These are phyloP conservation scores for Tuber microsphaerosporum DNA, from an alignment of 495 filamentous ascomycete genomes.

Conservation along the genomic window DNA sequence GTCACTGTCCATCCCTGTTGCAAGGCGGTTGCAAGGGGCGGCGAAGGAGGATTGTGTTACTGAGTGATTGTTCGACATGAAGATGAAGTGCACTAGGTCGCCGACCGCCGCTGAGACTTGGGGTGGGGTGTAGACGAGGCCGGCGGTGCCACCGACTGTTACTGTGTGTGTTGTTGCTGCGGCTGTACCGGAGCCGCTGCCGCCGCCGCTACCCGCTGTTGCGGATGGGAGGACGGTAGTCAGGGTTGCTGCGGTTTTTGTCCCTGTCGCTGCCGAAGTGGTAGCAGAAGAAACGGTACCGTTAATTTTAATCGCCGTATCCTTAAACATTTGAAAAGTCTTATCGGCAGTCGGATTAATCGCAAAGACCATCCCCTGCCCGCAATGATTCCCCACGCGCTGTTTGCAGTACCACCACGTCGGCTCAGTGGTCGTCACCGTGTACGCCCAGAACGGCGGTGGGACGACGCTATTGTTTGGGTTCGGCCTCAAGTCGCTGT, in stretches of 20 bases:
- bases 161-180: conserved; percentile 36
- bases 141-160: conserved; percentile 53
- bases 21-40: conserved; percentile 58
- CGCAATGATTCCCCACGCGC: conserved; percentile 53
- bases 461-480: conserved; percentile 50
- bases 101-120: conserved; percentile 52
- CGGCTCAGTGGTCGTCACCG: conserved; percentile 22
- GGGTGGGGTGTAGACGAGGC: conserved; percentile 57
- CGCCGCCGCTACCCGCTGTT: background rate
- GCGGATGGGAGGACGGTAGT: conserved; percentile 14
- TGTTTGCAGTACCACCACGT: conserved; percentile 63
- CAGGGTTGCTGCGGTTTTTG: conserved; percentile 21
- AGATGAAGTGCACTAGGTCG: conserved; percentile 66
- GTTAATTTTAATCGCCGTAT: conserved; percentile 53
- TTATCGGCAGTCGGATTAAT: conserved; percentile 63
- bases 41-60: conserved; percentile 65
- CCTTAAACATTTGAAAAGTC: conserved; percentile 54
- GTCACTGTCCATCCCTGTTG: conserved; percentile 58
- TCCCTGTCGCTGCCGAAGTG: conserved; percentile 30
- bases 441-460: conserved; percentile 33
- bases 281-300: conserved; percentile 44
- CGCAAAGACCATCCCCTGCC: conserved; percentile 67
- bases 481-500: conserved; percentile 64
- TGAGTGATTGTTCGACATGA: conserved; percentile 61
- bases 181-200: background rate